Evolutionary conservation across 805 yeast species (phyloP).

Genomic region (Yarrowia alimentaria): DNA sequence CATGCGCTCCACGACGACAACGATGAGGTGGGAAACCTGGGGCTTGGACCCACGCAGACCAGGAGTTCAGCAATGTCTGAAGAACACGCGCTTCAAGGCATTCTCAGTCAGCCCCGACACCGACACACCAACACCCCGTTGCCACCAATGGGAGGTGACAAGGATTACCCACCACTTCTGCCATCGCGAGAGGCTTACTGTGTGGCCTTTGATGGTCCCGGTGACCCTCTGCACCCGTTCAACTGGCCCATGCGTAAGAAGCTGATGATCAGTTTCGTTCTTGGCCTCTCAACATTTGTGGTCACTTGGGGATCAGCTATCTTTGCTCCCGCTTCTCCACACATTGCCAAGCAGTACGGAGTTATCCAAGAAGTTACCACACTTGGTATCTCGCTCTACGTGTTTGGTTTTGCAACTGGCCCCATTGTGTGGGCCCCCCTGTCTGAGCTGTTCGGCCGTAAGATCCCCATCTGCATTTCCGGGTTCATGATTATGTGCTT

Average conservation of each 20-base stretch:
- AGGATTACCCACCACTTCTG: constrained; percentile 30
- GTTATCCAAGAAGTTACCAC: constrained; percentile 69
- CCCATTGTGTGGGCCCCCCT: constrained; percentile 89
- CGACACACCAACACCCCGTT: constrained; percentile 15
- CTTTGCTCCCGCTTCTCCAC: constrained; percentile 60
- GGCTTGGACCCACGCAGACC: constrained; percentile 2
- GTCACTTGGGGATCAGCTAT: constrained; percentile 82
- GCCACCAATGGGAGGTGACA: constrained; percentile 30
- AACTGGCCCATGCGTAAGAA: constrained; percentile 62
- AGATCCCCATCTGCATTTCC: constrained; percentile 56
- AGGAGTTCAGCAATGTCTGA: constrained; percentile 1
- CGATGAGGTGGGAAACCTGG: not conserved
- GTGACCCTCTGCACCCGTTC: constrained; percentile 76
- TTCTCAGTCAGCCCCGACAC: constrained; percentile 10
- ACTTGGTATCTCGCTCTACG: constrained; percentile 75
- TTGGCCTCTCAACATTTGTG: constrained; percentile 52
- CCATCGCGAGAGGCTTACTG: constrained; percentile 43
- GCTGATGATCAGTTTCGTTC: constrained; percentile 44
- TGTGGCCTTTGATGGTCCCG: constrained; percentile 66
- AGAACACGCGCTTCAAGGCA: constrained; percentile 6
- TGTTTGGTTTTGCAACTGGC: constrained; percentile 91
- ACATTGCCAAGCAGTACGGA: constrained; percentile 51
- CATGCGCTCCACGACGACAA: not conserved
- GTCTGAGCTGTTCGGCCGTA: constrained; percentile 76
- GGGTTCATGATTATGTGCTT: constrained; percentile 57